phyloP scores from a whole-genome alignment of 73 alveolate species.

The Paramecium tetraurelia region DNA sequence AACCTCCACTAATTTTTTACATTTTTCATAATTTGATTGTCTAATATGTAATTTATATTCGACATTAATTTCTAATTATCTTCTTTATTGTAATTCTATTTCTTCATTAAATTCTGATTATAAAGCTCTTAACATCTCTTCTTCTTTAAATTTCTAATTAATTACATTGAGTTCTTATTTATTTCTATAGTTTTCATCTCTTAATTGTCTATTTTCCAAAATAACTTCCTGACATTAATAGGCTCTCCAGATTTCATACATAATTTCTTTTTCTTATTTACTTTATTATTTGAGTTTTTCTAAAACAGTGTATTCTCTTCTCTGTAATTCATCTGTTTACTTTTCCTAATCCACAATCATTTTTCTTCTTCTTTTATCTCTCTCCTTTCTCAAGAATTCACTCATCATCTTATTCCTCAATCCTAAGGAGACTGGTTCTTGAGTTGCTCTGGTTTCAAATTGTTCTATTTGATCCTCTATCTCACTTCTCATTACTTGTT shows the following conservation, averaged over 20 bases:
- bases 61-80: slow-evolving; percentile 57
- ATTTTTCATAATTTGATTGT: slow-evolving; percentile 72
- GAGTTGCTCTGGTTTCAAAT: slow-evolving; percentile 75
- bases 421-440: slow-evolving; percentile 79
- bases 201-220: slow-evolving; percentile 83
- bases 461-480: slow-evolving; percentile 80
- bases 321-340: slow-evolving; percentile 87
- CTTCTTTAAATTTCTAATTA: slow-evolving; percentile 86
- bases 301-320: slow-evolving; percentile 87
- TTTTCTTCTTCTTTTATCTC: slow-evolving; percentile 95
- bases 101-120: slow-evolving; percentile 80
- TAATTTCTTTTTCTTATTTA: slow-evolving; percentile 92
- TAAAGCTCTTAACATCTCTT: slow-evolving; percentile 81
- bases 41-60: slow-evolving; percentile 67
- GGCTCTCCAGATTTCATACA: slow-evolving; percentile 93
- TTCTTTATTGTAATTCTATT: slow-evolving; percentile 30
- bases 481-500: slow-evolving; percentile 75
- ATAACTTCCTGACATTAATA: slow-evolving; percentile 90
- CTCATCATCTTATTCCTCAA: slow-evolving; percentile 84
- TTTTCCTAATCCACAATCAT: slow-evolving; percentile 90
- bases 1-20: slow-evolving; percentile 74
- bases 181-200: slow-evolving; percentile 90
- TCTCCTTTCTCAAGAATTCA: slow-evolving; percentile 89
- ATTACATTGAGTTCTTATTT: slow-evolving; percentile 90
- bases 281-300: slow-evolving; percentile 81